Base-by-base conservation (phyloP, 352 stramenopile genomes). In the Blastocystis sp. region DNA sequence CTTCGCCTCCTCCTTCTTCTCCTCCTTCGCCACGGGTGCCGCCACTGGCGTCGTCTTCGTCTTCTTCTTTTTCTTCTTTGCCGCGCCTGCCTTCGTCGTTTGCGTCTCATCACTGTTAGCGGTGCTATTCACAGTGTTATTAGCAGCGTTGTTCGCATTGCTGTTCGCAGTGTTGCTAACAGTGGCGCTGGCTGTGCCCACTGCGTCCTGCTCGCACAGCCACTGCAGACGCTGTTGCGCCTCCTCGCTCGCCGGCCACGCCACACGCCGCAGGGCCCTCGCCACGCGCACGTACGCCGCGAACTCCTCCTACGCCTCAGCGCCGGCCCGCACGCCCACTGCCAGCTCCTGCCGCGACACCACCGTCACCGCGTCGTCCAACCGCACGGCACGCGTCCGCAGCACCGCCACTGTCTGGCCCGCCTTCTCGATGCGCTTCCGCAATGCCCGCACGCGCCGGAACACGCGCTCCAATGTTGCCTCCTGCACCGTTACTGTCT, bases 41-140 rank as follows among this genome's bases (percentile, higher is more conserved):
- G 48, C 10, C n/a, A 38, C 19, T 59, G 52, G 2, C 24, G 48
- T 76, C 28, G 21, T 76, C 21, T 76, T 76, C 21, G 9, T 4
- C 28, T 57, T 76, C 40, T 76, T 76, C 66, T 76, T 76, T 57
- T 76, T 76, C 38, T 76, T 76, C 14, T 48, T 52, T 10, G 7
- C 38, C 3, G 40, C 48, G 14, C 6, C 48, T 57, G 6, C 48
- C 6, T 14, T 57, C 6, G 6, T 57, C 48, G 48, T 57, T 57
- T 57, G 48, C 14, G 48, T 57, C 48, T 57, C 6, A 34, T 0
- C 28, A 34, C 28, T 34, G 28, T 34, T 34, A 34, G 28, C 28
- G 28, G 28, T 34, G 28, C 0, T 34, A 0, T 34, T 34, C 28
- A 34, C 28, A 34, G 28, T 34, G 28, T 34, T 34, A 34, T 34